Conservation (phyloP, 805 yeast species). For the Clavispora asparagi region DNA sequence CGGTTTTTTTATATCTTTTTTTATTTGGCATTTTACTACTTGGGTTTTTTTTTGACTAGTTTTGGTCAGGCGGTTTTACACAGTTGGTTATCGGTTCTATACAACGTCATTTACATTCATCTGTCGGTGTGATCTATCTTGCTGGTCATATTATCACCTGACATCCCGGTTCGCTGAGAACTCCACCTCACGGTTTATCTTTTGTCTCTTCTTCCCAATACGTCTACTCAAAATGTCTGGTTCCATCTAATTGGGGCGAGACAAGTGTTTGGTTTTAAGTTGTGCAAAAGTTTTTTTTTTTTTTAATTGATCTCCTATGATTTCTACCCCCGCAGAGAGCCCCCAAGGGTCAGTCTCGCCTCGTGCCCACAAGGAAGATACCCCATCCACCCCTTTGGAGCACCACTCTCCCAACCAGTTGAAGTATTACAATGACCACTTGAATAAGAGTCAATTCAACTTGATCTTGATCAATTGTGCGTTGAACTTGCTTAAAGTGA, state of each 20-base stretch:
- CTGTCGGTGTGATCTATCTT: neutral
- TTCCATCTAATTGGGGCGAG: neutral
- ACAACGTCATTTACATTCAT: neutral
- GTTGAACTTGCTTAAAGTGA: slow-evolving; percentile 30
- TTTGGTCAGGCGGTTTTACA: neutral
- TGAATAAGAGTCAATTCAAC: slow-evolving; percentile 38
- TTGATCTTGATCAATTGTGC: slow-evolving; percentile 33
- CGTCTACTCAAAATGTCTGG: neutral
- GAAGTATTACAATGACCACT: slow-evolving; percentile 34
- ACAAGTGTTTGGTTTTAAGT: neutral
- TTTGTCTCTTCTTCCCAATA: neutral
- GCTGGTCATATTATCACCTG: neutral
- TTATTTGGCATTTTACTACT: neutral
- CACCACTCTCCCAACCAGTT: slow-evolving; percentile 30
- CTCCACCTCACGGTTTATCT: neutral
- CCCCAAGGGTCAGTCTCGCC: slow-evolving; percentile 12
- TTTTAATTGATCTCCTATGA: neutral
- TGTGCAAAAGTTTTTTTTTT: neutral
- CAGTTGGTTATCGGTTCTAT: neutral
- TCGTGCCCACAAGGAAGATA: slow-evolving; percentile 1
- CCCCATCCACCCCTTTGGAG: slow-evolving; percentile 11
- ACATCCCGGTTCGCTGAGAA: neutral
- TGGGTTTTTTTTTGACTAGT: neutral
- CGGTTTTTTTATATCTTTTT: neutral
- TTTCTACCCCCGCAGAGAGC: slow-evolving; percentile 1